phyloP scores from a whole-genome alignment of 1,139 yeast genomes.

The Taphrina sp. region DNA sequence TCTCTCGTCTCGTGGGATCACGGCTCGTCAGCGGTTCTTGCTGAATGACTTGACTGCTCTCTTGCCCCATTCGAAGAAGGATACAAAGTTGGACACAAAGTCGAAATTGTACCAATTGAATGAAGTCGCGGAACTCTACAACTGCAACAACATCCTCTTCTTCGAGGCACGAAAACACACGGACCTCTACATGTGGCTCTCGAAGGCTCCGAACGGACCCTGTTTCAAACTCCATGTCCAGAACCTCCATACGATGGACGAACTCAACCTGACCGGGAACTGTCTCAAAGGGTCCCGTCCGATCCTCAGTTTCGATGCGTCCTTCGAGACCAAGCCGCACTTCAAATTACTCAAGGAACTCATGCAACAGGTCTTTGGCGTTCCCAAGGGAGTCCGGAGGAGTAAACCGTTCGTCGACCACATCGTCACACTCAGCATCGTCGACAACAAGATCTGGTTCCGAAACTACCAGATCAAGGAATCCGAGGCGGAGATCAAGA shows the following conservation, averaged over 20 bases:
- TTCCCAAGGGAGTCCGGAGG: slow-evolving; percentile 93
- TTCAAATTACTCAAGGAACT: slow-evolving; percentile 76
- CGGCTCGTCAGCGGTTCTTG: slow-evolving; percentile 79
- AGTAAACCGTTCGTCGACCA: slow-evolving; percentile 94
- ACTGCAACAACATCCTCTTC: slow-evolving; percentile 91
- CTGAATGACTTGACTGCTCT: slow-evolving; percentile 74
- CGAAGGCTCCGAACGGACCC: slow-evolving; percentile 98
- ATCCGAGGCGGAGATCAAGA: slow-evolving; percentile 59
- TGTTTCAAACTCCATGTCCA: slow-evolving; percentile 90
- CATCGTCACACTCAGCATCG: slow-evolving; percentile 87
- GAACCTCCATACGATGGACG: slow-evolving; percentile 93
- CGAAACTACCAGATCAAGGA: slow-evolving; percentile 83
- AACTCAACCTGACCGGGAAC: slow-evolving; percentile 92
- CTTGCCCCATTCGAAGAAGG: slow-evolving; percentile 94
- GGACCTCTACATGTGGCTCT: slow-evolving; percentile 90
- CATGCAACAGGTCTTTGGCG: slow-evolving; percentile 85
- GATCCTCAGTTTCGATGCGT: slow-evolving; percentile 78
- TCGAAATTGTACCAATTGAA: slow-evolving; percentile 83
- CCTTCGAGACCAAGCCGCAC: slow-evolving; percentile 67
- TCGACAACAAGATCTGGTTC: slow-evolving; percentile 92
- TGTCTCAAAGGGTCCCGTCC: slow-evolving; percentile 96
- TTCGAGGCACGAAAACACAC: slow-evolving; percentile 96
- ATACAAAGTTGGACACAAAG: slow-evolving; percentile 92
- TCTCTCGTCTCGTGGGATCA: slow-evolving; percentile 92
- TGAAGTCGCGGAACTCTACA: slow-evolving; percentile 94